phyloP scores from a whole-genome alignment of 2,329 filamentous ascomycete species.

The Ophiostoma montium region DNA sequence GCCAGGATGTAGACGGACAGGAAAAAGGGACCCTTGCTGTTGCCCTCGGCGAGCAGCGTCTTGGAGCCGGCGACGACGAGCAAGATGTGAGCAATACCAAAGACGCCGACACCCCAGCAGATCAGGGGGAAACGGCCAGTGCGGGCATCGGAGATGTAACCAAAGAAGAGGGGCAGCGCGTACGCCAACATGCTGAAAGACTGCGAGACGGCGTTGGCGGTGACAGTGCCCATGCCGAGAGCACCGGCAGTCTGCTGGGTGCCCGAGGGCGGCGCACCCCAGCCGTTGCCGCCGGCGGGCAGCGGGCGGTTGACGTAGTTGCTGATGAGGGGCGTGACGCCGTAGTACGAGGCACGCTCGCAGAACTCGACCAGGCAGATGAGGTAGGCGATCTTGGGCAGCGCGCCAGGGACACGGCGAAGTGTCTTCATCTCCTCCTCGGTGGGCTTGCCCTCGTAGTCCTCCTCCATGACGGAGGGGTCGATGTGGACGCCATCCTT shows the following conservation, averaged over 20 bases:
- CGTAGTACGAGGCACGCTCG: slow-evolving; percentile 69
- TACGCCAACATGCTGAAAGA: slow-evolving; percentile 45
- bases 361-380: slow-evolving; percentile 61
- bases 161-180: slow-evolving; percentile 38
- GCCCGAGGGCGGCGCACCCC: slow-evolving; percentile 26
- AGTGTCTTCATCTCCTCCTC: slow-evolving; percentile 47
- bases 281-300: slow-evolving; percentile 36
- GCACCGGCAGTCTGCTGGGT: slow-evolving; percentile 40
- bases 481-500: slow-evolving; percentile 7
- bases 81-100: slow-evolving; percentile 54
- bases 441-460: slow-evolving; percentile 36
- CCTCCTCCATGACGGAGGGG: slow-evolving; percentile 10
- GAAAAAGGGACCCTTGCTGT: slow-evolving; percentile 40
- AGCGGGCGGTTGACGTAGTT: slow-evolving; percentile 48
- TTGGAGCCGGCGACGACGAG: slow-evolving; percentile 45
- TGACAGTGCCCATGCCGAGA: slow-evolving; percentile 40
- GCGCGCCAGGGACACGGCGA: slow-evolving; percentile 47
- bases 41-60: slow-evolving; percentile 27
- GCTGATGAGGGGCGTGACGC: slow-evolving; percentile 53
- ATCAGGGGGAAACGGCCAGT: slow-evolving; percentile 61
- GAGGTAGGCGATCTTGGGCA: slow-evolving; percentile 53
- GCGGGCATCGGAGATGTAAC: slow-evolving; percentile 50
- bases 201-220: slow-evolving; percentile 36
- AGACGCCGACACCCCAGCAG: slow-evolving; percentile 51
- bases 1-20: slow-evolving; percentile 42